Evolutionary conservation across 495 filamentous ascomycete species (phyloP).

Genomic region (Lepraria neglecta): DNA sequence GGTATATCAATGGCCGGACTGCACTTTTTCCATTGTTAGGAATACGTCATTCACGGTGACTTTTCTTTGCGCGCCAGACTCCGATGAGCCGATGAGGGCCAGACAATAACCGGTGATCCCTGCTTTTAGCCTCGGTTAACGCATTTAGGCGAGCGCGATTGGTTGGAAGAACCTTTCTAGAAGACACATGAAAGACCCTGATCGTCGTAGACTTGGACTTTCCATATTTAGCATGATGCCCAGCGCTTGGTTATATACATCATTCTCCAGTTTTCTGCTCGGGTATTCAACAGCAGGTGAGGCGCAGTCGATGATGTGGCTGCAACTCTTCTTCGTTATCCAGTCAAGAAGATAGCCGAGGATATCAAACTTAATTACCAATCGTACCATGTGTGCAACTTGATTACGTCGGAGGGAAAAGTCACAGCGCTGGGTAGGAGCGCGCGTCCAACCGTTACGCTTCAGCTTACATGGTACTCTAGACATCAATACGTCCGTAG

Average conservation of each 20-base stretch:
- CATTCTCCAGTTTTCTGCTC: neutral
- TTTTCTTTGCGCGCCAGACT: conserved; percentile 7
- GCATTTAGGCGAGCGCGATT: neutral
- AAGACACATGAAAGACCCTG: conserved; percentile 7
- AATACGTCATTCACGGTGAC: conserved; percentile 9
- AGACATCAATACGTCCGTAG: neutral
- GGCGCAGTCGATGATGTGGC: conserved; percentile 19
- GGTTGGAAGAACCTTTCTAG: conserved; percentile 2
- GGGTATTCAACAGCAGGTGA: neutral
- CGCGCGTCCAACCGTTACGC: neutral
- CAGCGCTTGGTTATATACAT: neutral
- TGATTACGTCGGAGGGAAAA: neutral
- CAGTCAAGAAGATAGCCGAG: neutral
- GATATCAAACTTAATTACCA: neutral
- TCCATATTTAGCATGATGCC: conserved; percentile 12
- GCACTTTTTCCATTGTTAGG: neutral
- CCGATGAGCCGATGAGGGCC: neutral
- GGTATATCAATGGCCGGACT: conserved; percentile 1
- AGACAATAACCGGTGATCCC: neutral
- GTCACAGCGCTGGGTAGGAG: neutral
- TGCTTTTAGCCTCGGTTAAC: neutral
- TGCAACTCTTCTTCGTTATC: neutral
- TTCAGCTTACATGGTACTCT: conserved; percentile 13
- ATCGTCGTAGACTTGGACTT: conserved; percentile 14
- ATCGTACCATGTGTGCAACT: neutral